These are phyloP conservation scores for Phytophthora parvispora DNA, from an alignment of 352 stramenopile species.

Conservation along the genomic window DNA sequence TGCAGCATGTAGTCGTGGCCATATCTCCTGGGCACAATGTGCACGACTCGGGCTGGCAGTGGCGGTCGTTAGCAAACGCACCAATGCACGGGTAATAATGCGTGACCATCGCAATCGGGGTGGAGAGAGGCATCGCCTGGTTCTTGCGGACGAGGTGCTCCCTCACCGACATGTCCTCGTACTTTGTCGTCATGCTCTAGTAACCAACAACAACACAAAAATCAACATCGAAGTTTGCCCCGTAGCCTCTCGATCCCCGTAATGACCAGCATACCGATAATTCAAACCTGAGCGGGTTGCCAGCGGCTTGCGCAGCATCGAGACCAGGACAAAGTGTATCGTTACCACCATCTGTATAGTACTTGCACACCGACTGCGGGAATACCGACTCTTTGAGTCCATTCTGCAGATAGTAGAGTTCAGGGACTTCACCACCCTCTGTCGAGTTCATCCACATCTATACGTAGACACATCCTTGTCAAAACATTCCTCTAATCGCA, in stretches of 20 bases:
- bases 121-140: slow-evolving; percentile 83
- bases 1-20: slow-evolving; percentile 82
- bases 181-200: slow-evolving; percentile 85
- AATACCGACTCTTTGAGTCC: slow-evolving; percentile 81
- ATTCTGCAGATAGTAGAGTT: slow-evolving; percentile 85
- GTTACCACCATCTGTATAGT: slow-evolving; percentile 67
- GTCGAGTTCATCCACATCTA: slow-evolving; percentile 88
- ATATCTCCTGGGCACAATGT: slow-evolving; percentile 82
- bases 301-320: slow-evolving; percentile 49
- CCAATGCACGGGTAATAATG: slow-evolving; percentile 88
- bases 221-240: background rate
- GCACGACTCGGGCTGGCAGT: slow-evolving; percentile 72
- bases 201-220: background rate
- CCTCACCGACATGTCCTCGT: slow-evolving; percentile 84
- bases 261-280: slow-evolving; percentile 66
- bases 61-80: slow-evolving; percentile 58
- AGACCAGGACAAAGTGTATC: slow-evolving; percentile 78
- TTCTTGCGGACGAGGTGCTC: slow-evolving; percentile 81
- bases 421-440: slow-evolving; percentile 76
- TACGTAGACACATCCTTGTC: slow-evolving; percentile 11
- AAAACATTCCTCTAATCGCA: slow-evolving; percentile 3
- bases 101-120: slow-evolving; percentile 76
- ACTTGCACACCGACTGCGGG: slow-evolving; percentile 76
- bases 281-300: slow-evolving; percentile 78
- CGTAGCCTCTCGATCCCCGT: background rate